A percentile compares a stretch with the other conserved stretches of the same genome.
Evolutionary conservation across 345 rosid genomes (phyloP).

Genomic region (Reutealis trisperma): DNA sequence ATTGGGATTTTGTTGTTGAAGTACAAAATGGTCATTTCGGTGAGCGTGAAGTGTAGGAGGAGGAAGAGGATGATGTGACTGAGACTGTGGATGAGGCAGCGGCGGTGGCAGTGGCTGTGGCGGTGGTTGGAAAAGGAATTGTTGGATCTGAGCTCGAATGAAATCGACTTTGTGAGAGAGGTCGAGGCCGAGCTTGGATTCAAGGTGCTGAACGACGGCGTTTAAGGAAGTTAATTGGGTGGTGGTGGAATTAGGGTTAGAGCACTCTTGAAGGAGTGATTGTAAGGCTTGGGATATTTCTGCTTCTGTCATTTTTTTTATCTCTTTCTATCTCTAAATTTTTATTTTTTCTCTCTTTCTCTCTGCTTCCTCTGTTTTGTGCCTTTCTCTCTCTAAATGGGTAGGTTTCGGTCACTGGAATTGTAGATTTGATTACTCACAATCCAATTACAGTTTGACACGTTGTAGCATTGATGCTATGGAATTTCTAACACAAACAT

Average conservation of each 20-base stretch:
- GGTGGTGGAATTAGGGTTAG: constrained; percentile 23
- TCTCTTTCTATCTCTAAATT: neutral
- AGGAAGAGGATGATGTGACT: neutral
- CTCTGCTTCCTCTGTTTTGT: neutral
- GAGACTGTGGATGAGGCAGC: constrained; percentile 17
- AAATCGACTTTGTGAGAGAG: constrained; percentile 75
- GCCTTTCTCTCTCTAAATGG: neutral
- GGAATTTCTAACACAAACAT: neutral
- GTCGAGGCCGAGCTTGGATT: constrained; percentile 74
- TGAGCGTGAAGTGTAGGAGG: constrained; percentile 19
- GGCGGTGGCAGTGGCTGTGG: neutral
- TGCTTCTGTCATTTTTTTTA: constrained; percentile 17
- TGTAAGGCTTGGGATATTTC: constrained; percentile 25
- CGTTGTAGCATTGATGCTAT: neutral
- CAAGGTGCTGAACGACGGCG: constrained; percentile 86
- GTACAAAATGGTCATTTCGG: constrained; percentile 55
- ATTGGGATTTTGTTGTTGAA: constrained; percentile 40
- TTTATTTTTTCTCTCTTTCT: neutral
- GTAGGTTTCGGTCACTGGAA: neutral
- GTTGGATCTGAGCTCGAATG: constrained; percentile 73
- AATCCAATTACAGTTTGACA: neutral
- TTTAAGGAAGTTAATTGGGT: constrained; percentile 62
- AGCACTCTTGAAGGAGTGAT: neutral
- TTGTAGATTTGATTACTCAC: no score
- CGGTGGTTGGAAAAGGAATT: constrained; percentile 47